phyloP scores from a whole-genome alignment of 176 grass and related monocot genomes.

The Lolium multiflorum region DNA sequence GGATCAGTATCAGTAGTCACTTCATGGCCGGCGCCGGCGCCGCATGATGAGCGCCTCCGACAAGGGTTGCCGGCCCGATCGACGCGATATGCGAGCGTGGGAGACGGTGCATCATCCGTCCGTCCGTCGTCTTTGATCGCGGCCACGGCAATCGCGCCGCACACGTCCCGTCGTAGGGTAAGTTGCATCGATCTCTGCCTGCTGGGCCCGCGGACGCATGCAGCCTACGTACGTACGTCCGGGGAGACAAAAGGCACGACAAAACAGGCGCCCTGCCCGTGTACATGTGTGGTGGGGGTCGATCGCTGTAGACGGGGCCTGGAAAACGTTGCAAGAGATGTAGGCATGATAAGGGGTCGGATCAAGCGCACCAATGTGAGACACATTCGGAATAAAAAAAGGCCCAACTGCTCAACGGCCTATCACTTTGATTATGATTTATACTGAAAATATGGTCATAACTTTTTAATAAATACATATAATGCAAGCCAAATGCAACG shows the following conservation, averaged over 20 bases:
- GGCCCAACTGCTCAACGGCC: no score
- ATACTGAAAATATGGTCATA: no score
- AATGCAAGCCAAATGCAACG: no score
- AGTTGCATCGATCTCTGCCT: not conserved
- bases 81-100: not conserved
- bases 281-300: not conserved
- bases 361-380: no score
- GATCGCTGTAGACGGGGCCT: not conserved
- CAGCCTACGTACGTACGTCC: not conserved
- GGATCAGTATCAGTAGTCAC: conserved; percentile 57
- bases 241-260: conserved; percentile 31
- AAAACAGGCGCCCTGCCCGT: not conserved
- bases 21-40: conserved; percentile 15
- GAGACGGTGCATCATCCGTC: not conserved
- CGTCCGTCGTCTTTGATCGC: not conserved
- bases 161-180: not conserved
- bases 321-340: not conserved
- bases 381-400: no score
- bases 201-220: not conserved
- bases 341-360: no score
- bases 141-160: conserved; percentile 22
- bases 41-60: conserved; percentile 30
- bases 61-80: not conserved
- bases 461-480: no score
- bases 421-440: no score